These are phyloP conservation scores for Periconia sp. DNA, from an alignment of 2,329 filamentous ascomycete genomes.

Conservation along the genomic window DNA sequence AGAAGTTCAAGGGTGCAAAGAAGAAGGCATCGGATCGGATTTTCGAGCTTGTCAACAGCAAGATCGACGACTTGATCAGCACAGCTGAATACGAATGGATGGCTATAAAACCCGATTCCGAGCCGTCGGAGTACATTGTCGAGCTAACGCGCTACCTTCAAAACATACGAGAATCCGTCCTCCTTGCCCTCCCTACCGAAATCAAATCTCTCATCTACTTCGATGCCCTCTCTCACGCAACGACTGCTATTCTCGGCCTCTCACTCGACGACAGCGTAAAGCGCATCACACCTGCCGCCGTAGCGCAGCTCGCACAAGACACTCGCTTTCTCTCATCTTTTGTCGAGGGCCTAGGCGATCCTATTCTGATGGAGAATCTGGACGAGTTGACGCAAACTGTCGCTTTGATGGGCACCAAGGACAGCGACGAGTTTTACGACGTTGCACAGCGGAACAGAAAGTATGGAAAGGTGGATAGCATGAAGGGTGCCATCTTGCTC, in stretches of 20 bases:
- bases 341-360: constrained; percentile 83
- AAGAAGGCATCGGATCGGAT: constrained; percentile 97
- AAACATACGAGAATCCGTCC: constrained; percentile 95
- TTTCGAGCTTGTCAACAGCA: constrained; percentile 97
- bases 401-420: constrained; percentile 81
- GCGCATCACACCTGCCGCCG: constrained; percentile 85
- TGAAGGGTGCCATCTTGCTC: constrained; percentile 86
- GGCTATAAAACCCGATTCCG: constrained; percentile 60
- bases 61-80: constrained; percentile 96
- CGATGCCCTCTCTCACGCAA: constrained; percentile 89
- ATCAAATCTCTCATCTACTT: constrained; percentile 99
- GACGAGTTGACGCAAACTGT: constrained; percentile 95
- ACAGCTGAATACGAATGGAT: constrained; percentile 97
- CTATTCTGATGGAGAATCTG: constrained; percentile 86
- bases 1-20: constrained; percentile 86
- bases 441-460: constrained; percentile 88
- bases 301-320: constrained; percentile 80
- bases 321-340: constrained; percentile 85
- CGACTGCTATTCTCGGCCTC: constrained; percentile 80
- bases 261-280: constrained; percentile 80
- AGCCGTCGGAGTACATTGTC: constrained; percentile 93
- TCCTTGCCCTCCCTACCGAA: constrained; percentile 89
- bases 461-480: constrained; percentile 88
- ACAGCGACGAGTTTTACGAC: constrained; percentile 97
- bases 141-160: constrained; percentile 90